A percentile compares a stretch with the other conserved stretches of the same genome.
These are phyloP conservation scores for Wickerhamomyces alni DNA, from an alignment of 805 yeast species.

Conservation along the genomic window DNA sequence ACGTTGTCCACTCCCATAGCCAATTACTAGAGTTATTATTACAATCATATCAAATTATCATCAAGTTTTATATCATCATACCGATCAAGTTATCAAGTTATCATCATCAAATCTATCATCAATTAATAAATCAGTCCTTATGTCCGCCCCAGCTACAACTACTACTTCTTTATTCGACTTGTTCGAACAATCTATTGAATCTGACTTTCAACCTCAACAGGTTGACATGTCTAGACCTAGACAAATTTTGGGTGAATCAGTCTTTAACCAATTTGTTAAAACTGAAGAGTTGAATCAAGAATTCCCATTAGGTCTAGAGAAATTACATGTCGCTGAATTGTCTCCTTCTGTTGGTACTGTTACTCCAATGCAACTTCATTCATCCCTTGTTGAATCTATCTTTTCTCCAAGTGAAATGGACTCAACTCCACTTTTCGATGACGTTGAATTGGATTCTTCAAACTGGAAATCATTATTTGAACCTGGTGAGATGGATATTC, in stretches of 20 bases:
- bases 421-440: constrained; percentile 59
- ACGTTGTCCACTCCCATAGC: constrained; percentile 12
- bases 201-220: constrained; percentile 4
- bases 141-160: neutral
- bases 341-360: constrained; percentile 26
- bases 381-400: constrained; percentile 59
- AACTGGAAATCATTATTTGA: constrained; percentile 64
- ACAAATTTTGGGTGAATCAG: constrained; percentile 25
- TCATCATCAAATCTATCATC: constrained; percentile 1
- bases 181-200: constrained; percentile 19
- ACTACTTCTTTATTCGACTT: constrained; percentile 21
- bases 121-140: neutral
- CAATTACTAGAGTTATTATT: constrained; percentile 2
- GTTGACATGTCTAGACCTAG: constrained; percentile 16
- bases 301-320: constrained; percentile 17
- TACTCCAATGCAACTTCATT: constrained; percentile 48
- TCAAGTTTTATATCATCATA: no score
- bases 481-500: constrained; percentile 24
- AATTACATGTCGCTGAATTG: constrained; percentile 18
- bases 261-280: constrained; percentile 20
- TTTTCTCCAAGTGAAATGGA: constrained; percentile 35
- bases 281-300: constrained; percentile 15
- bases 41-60: no score
- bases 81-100: neutral
- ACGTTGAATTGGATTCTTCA: constrained; percentile 28